Evolutionary conservation across 768 basidiomycete species (phyloP), one percentile per base, ranked within the genome.

Genomic region (Royoungia palumana): DNA sequence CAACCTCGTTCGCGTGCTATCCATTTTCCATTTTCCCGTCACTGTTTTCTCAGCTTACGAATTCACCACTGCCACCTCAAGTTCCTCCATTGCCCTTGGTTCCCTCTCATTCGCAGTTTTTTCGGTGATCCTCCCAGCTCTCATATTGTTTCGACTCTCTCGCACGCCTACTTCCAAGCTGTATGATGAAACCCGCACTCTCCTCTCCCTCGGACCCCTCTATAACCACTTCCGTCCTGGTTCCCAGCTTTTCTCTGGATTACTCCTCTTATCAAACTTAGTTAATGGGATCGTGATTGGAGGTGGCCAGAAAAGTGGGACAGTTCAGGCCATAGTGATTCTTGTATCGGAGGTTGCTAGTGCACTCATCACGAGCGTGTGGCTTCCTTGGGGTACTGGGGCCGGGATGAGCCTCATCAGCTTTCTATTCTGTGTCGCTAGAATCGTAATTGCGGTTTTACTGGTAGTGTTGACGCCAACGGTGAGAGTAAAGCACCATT

Each of bases 341-440:
- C 76, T 98, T 22, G 78, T 96, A 25, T 80, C 92, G 17, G 96
- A 99, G 66, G 87, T 99, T 14, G 76, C 76, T 19, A 84, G 88
- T 37, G 90, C 94, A 6, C 72, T 98, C 49, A 81, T 89, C 22
- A 96, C 94, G 27, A 94, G 89, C 53, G 75, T 95, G 27, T 96
- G 92, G 92, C 78, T 96, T 50, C 94, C 94, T 16, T 99, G 95
- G 95, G 92, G 91, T 25, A 87, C 87, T 45, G 93, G 95, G 2
- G 93, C 95, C 2, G 89, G 92, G 53, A 98, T 98, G 96, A 95
- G 94, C 13, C 75, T 94, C 30, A 85, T 95, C 50, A 93, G 90
- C 65, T 97, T 97, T 74, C 72, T 96, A 60, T 87, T 95, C 59
- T 93, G 91, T 50, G 89, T 95, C 5, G 84, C 89, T 19, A 77